phyloP scores from a whole-genome alignment of 352 stramenopile genomes.

The Pythium volutum region DNA sequence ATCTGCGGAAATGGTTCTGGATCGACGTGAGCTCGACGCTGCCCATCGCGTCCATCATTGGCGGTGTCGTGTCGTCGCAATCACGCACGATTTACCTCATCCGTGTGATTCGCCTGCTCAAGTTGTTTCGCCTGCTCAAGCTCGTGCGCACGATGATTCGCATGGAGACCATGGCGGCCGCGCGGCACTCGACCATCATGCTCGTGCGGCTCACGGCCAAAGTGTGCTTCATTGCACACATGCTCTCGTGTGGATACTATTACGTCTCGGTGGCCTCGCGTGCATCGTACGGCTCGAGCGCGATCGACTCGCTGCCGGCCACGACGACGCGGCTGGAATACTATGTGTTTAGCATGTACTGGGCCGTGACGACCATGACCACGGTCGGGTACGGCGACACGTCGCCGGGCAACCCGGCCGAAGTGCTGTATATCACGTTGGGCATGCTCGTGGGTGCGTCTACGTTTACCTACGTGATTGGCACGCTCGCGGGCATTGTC shows the following conservation, averaged over 20 bases:
- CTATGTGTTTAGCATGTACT: slow-evolving; percentile 78
- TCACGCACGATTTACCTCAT: slow-evolving; percentile 49
- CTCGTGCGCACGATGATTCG: slow-evolving; percentile 65
- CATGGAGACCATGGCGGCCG: slow-evolving; percentile 43
- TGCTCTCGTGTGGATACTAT: slow-evolving; percentile 64
- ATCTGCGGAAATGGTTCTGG: slow-evolving; percentile 69
- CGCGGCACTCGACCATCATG: slow-evolving; percentile 50
- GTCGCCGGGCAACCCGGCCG: slow-evolving; percentile 45
- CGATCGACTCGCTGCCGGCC: slow-evolving; percentile 28
- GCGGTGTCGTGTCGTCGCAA: slow-evolving; percentile 15
- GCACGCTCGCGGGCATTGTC: slow-evolving; percentile 72
- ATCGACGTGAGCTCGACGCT: slow-evolving; percentile 69
- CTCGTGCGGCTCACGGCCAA: slow-evolving; percentile 57
- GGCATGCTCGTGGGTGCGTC: slow-evolving; percentile 60
- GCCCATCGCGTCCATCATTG: slow-evolving; percentile 40
- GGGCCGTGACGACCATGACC: slow-evolving; percentile 77
- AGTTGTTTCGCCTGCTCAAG: slow-evolving; percentile 86
- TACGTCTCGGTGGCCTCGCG: slow-evolving; percentile 40
- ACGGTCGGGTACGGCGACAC: slow-evolving; percentile 77
- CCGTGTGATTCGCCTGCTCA: slow-evolving; percentile 73
- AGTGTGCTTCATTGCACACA: slow-evolving; percentile 61
- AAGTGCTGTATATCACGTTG: slow-evolving; percentile 52
- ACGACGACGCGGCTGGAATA: slow-evolving; percentile 38
- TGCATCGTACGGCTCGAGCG: slow-evolving; percentile 29
- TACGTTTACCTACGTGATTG: slow-evolving; percentile 78